Conservation (phyloP, 2,329 filamentous ascomycete species). For the Immersiporthe knoxdaviesiana region DNA sequence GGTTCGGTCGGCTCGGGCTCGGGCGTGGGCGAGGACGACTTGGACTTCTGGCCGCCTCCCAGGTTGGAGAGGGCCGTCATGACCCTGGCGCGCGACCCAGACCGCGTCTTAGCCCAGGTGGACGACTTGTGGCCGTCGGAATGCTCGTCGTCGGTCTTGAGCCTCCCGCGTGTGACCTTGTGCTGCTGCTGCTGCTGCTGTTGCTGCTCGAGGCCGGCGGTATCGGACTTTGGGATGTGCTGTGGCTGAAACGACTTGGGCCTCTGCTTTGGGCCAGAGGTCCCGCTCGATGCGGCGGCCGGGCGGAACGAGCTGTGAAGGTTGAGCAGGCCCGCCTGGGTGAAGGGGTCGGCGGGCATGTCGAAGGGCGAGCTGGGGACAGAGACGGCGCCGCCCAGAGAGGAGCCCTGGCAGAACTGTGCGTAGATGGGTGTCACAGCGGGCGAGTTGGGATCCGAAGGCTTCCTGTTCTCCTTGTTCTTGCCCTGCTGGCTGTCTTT, state of each 20-base stretch:
- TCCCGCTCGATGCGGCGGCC: slow-evolving; percentile 16
- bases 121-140: slow-evolving; percentile 25
- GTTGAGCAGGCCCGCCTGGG: slow-evolving; percentile 26
- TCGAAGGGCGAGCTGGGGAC: slow-evolving; percentile 25
- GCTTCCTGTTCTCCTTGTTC: slow-evolving; percentile 83
- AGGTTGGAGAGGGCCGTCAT: slow-evolving; percentile 45
- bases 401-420: slow-evolving; percentile 62
- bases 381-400: slow-evolving; percentile 37
- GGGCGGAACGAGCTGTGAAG: slow-evolving; percentile 31
- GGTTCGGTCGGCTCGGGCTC: slow-evolving; percentile 52
- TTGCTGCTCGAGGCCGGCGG: slow-evolving; percentile 27
- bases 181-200: slow-evolving; percentile 1
- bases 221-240: slow-evolving; percentile 35
- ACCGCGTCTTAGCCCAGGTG: slow-evolving; percentile 42
- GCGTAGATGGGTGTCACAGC: slow-evolving; percentile 76
- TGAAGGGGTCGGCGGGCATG: slow-evolving; percentile 22
- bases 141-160: slow-evolving; percentile 22
- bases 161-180: slow-evolving; percentile 31
- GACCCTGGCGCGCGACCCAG: slow-evolving; percentile 46
- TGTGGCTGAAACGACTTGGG: slow-evolving; percentile 56
- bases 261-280: slow-evolving; percentile 43
- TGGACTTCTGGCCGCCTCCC: slow-evolving; percentile 42
- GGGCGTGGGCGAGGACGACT: slow-evolving; percentile 36
- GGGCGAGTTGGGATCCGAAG: slow-evolving; percentile 49
- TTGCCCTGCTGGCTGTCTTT: slow-evolving; percentile 56